Conservation (phyloP, 176 grass and related monocot species). For the Luzula sylvatica region DNA sequence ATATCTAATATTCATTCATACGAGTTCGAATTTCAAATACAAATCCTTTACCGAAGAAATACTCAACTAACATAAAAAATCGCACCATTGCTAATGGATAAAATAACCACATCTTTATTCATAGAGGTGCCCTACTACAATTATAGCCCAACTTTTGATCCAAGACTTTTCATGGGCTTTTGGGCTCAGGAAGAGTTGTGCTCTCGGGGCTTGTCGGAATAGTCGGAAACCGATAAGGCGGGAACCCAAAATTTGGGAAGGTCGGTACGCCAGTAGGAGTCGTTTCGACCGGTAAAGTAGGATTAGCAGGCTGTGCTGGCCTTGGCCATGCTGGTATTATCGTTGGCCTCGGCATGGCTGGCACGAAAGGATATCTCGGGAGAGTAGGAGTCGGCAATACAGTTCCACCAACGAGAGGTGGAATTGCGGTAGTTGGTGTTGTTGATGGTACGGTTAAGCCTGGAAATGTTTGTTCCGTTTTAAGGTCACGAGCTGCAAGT, state of each 20-base stretch:
- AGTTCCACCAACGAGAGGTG: neutral
- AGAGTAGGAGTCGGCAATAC: neutral
- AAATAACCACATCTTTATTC: neutral
- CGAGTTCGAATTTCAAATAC: no score
- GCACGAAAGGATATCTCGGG: neutral
- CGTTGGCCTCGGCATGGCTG: no score
- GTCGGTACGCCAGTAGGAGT: neutral
- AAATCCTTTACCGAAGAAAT: no score
- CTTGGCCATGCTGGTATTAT: no score
- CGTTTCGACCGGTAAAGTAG: neutral
- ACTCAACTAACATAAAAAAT: no score
- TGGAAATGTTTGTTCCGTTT: slow-evolving; percentile 2
- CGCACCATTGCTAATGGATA: no score
- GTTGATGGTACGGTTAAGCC: neutral
- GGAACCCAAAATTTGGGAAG: neutral
- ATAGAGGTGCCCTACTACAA: neutral
- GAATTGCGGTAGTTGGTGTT: neutral
- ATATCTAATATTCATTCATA: no score
- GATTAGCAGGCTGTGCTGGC: neutral
- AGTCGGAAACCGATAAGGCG: neutral
- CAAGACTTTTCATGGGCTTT: slow-evolving; percentile 8
- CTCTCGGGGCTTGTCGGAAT: neutral
- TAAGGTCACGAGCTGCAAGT: slow-evolving; percentile 9
- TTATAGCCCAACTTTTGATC: neutral
- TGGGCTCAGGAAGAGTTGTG: neutral